Evolutionary conservation across 2,329 filamentous ascomycete species (phyloP).

Genomic region (Endocalyx cinctus): DNA sequence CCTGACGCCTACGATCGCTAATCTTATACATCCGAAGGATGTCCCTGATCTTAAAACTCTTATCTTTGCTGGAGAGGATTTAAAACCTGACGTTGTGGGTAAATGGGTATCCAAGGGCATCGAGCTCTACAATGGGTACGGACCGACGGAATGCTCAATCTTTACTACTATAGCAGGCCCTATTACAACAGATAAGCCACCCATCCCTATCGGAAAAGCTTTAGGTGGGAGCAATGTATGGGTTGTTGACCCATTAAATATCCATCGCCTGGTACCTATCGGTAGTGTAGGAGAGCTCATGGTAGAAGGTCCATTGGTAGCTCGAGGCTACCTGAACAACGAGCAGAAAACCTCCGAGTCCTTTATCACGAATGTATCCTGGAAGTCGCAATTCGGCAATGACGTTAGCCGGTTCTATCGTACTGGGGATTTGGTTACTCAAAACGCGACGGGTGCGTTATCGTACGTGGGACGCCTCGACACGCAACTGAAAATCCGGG

Average conservation of each 20-base stretch:
- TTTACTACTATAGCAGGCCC: constrained; percentile 39
- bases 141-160: constrained; percentile 51
- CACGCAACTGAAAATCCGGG: constrained; percentile 63
- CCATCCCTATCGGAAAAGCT: constrained; percentile 43
- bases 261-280: constrained; percentile 41
- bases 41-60: constrained; percentile 16
- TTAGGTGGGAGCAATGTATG: constrained; percentile 43
- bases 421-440: constrained; percentile 55
- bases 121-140: constrained; percentile 51
- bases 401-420: constrained; percentile 46
- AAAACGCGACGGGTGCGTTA: constrained; percentile 48
- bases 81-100: too few relatives aligned
- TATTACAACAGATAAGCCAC: constrained; percentile 25
- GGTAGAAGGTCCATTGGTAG: constrained; percentile 56
- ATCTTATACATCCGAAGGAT: constrained; percentile 14
- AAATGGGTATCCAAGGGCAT: too few relatives aligned
- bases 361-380: constrained; percentile 53
- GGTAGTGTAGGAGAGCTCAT: constrained; percentile 50
- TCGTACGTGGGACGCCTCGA: constrained; percentile 60
- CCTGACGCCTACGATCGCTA: constrained; percentile 18
- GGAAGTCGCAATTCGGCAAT: constrained; percentile 41
- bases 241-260: constrained; percentile 45
- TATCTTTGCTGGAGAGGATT: constrained; percentile 20
- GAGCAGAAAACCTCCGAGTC: constrained; percentile 50
- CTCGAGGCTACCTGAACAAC: constrained; percentile 57